Evolutionary conservation across 371 early-diverging fungal genomes (phyloP).

Genomic region (Rhizopus microsporus): DNA sequence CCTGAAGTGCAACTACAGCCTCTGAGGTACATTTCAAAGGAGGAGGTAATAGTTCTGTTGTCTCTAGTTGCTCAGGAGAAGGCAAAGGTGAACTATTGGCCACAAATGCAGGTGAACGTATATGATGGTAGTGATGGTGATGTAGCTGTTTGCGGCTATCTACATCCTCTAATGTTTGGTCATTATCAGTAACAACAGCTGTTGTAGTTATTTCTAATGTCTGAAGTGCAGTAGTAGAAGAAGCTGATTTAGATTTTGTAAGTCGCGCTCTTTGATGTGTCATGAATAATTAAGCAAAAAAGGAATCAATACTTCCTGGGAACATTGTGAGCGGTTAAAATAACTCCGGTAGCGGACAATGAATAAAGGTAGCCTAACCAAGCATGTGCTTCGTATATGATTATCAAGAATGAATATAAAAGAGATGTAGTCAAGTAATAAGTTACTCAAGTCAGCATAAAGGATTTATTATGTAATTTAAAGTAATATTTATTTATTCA

Average conservation of each 20-base stretch:
- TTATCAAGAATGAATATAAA: too few relatives aligned
- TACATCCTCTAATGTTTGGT: slow-evolving; percentile 4
- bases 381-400: too few relatives aligned
- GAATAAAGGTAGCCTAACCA: too few relatives aligned
- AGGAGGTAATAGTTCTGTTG: slow-evolving; percentile 33
- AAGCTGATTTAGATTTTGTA: slow-evolving; percentile 40
- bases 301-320: not conserved
- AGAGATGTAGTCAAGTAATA: too few relatives aligned
- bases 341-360: too few relatives aligned
- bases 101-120: slow-evolving; percentile 39
- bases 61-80: slow-evolving; percentile 29
- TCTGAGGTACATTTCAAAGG: slow-evolving; percentile 38
- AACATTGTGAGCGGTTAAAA: too few relatives aligned
- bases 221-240: slow-evolving; percentile 45
- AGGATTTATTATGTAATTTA: too few relatives aligned
- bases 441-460: too few relatives aligned
- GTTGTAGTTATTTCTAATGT: slow-evolving; percentile 49
- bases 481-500: too few relatives aligned
- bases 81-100: slow-evolving; percentile 24
- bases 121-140: slow-evolving; percentile 39
- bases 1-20: slow-evolving; percentile 49
- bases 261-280: slow-evolving; percentile 33
- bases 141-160: slow-evolving; percentile 27
- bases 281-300: slow-evolving; percentile 8
- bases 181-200: slow-evolving; percentile 28